Conservation (phyloP, 306 rosid genomes). For the Lagenaria siceraria region DNA sequence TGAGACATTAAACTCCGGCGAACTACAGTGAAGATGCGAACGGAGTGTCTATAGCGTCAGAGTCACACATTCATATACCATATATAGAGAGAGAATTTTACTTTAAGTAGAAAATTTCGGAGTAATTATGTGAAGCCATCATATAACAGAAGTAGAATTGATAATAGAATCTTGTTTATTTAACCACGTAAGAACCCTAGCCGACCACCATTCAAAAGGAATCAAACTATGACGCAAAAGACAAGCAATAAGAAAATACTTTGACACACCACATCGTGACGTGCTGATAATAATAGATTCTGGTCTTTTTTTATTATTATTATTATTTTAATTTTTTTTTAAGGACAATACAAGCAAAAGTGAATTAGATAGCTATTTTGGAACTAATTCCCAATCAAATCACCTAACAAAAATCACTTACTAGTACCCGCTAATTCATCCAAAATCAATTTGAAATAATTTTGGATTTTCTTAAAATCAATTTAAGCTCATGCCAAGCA, state of each 20-base stretch:
- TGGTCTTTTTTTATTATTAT: no score
- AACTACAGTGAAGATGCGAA: not conserved
- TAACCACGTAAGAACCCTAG: not conserved
- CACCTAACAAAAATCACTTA: no score
- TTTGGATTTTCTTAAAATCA: no score
- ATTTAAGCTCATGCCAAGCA: no score
- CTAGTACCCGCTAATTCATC: no score
- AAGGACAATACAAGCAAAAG: no score
- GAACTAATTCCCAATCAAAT: no score
- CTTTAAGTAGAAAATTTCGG: not conserved
- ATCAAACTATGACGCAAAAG: conserved; percentile 9
- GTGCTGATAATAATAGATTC: no score
- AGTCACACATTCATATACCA: not conserved
- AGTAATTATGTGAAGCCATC: not conserved
- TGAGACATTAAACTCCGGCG: not conserved
- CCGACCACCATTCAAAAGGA: conserved; percentile 40
- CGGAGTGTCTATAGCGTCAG: not conserved
- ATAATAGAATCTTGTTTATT: conserved; percentile 35
- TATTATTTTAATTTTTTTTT: no score
- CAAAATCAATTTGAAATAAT: no score
- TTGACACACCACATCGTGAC: no score
- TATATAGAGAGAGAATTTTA: conserved; percentile 6
- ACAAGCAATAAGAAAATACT: conserved; percentile 2
- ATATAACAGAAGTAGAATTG: conserved; percentile 9
- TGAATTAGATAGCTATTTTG: no score